Evolutionary conservation across 192 early-diverging fungal species (phyloP).

Genomic region (Podila verticillata): DNA sequence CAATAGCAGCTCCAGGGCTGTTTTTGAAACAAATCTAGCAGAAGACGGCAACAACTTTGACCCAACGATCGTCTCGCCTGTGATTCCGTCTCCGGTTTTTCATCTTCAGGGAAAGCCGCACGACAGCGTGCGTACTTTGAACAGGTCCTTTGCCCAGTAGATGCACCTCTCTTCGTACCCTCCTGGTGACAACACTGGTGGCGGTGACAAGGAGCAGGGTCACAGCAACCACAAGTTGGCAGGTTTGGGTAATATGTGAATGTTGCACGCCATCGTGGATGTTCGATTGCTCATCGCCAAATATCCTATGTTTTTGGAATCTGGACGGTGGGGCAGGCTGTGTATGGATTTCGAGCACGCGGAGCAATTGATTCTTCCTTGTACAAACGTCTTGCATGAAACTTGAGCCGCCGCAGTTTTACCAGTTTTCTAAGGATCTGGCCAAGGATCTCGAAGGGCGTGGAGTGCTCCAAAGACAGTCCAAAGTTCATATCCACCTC

Average conservation of each 20-base stretch:
- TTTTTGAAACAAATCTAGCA: not conserved
- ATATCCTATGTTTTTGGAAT: too few species aligned
- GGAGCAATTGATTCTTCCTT: too few species aligned
- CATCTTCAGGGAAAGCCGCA: not conserved
- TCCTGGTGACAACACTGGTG: not conserved
- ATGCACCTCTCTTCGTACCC: not conserved
- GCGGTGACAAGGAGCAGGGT: not conserved
- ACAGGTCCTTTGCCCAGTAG: not conserved
- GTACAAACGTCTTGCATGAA: too few species aligned
- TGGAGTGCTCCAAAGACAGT: too few species aligned
- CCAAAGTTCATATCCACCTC: too few species aligned
- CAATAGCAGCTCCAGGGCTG: not conserved
- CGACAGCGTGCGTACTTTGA: not conserved
- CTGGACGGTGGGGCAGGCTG: too few species aligned
- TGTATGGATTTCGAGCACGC: too few species aligned
- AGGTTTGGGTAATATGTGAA: not conserved
- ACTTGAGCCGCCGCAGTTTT: too few species aligned
- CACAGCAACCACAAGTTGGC: not conserved
- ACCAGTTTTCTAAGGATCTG: too few species aligned
- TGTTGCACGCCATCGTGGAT: too few species aligned
- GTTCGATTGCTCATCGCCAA: too few species aligned
- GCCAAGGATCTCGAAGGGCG: too few species aligned
- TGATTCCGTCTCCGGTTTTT: not conserved
- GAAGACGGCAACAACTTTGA: constrained; percentile 17
- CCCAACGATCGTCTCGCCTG: constrained; percentile 8